These are phyloP conservation scores for Maudiozyma serrabonitensis DNA, from an alignment of 805 yeast species.

Conservation along the genomic window DNA sequence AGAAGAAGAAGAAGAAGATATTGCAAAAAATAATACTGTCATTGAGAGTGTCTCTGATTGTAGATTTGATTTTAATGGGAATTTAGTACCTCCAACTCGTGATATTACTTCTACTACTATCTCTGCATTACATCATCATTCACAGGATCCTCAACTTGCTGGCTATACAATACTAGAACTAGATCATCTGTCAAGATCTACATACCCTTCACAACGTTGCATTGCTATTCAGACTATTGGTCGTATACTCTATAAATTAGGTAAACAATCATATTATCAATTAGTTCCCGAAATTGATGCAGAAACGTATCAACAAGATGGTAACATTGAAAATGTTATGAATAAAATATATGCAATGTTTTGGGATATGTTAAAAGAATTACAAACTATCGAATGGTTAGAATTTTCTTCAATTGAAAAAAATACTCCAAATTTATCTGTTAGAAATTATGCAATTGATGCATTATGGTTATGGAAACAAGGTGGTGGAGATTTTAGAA, in stretches of 20 bases:
- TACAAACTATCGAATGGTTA: conserved; percentile 55
- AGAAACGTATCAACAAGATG: conserved; percentile 31
- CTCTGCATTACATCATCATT: conserved; percentile 82
- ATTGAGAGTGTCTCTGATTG: conserved; percentile 51
- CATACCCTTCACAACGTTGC: conserved; percentile 75
- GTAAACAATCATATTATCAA: conserved; percentile 47
- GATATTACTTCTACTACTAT: conserved; percentile 41
- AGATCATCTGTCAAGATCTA: conserved; percentile 67
- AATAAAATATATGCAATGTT: conserved; percentile 36
- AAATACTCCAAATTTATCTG: conserved; percentile 56
- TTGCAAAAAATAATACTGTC: conserved; percentile 4
- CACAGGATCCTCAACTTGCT: conserved; percentile 78
- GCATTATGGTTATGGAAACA: conserved; percentile 83
- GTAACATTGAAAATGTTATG: conserved; percentile 29
- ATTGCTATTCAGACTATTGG: conserved; percentile 84
- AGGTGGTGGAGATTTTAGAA: conserved; percentile 33
- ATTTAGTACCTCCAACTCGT: conserved; percentile 52
- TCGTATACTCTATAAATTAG: conserved; percentile 72
- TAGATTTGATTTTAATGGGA: conserved; percentile 83
- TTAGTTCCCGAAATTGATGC: conserved; percentile 39
- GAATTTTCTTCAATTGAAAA: conserved; percentile 60
- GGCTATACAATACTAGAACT: conserved; percentile 86
- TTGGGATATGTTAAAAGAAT: conserved; percentile 62
- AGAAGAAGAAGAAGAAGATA: conserved; percentile 12
- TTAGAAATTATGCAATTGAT: conserved; percentile 75